Conservation (phyloP, 257 asterid genomes). For the Solanum chiquidenum region DNA sequence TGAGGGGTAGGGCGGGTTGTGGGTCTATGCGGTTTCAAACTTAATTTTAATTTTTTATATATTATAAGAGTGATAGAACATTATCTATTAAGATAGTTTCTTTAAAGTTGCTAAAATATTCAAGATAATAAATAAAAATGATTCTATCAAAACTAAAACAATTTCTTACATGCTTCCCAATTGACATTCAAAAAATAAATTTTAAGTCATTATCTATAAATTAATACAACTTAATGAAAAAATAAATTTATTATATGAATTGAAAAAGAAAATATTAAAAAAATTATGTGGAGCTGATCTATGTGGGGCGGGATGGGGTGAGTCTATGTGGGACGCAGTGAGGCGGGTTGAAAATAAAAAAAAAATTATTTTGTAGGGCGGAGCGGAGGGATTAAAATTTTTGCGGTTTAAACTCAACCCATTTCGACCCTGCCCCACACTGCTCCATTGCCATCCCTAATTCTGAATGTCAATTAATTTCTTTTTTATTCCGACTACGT, state of each 20-base stretch:
- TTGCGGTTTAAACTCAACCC: neutral
- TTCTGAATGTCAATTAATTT: too few relatives aligned
- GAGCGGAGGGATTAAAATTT: neutral
- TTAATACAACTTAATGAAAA: too few relatives aligned
- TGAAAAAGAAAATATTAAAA: too few relatives aligned
- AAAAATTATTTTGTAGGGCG: neutral
- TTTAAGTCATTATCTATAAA: too few relatives aligned
- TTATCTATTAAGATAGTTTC: too few relatives aligned
- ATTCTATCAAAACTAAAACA: neutral
- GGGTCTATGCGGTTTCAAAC: neutral
- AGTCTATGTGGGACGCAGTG: neutral
- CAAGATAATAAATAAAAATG: neutral
- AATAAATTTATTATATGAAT: too few relatives aligned
- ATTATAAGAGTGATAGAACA: neutral
- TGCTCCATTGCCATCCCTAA: neutral
- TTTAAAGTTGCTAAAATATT: neutral
- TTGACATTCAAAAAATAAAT: neutral
- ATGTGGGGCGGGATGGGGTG: too few relatives aligned
- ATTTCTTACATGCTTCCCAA: neutral
- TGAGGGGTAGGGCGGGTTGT: neutral
- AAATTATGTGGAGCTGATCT: too few relatives aligned
- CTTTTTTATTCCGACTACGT: neutral
- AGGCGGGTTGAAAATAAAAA: neutral
- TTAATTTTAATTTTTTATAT: too few relatives aligned
- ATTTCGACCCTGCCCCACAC: rapidly evolving